phyloP scores from a whole-genome alignment of 768 basidiomycete genomes.

The Kwoniella dejecticola region DNA sequence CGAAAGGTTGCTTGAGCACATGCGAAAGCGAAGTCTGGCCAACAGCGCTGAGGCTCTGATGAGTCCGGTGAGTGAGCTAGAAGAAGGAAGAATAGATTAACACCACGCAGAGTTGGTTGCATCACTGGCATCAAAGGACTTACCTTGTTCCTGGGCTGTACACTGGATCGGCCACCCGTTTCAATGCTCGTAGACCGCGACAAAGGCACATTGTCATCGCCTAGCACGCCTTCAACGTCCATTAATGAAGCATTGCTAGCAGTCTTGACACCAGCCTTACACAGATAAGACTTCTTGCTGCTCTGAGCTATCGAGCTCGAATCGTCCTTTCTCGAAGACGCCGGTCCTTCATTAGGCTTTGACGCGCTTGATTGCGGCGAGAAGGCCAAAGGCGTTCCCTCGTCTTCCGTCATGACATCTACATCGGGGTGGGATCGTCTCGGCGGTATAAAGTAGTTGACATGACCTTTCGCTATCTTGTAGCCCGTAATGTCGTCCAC shows the following conservation, averaged over 20 bases:
- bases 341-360: not conserved
- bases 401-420: slow-evolving; percentile 12
- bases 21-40: slow-evolving; percentile 25
- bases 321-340: slow-evolving; percentile 9
- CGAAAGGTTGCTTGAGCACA: slow-evolving; percentile 33
- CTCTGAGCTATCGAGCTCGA: slow-evolving; percentile 20
- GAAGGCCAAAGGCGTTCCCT: not conserved
- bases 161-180: slow-evolving; percentile 1
- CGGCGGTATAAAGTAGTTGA: slow-evolving; percentile 50
- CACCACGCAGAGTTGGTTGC: too few relatives aligned
- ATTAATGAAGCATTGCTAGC: slow-evolving; percentile 22
- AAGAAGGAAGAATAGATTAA: too few relatives aligned
- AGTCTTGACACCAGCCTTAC: slow-evolving; percentile 8
- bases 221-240: slow-evolving; percentile 17
- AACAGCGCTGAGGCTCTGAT: slow-evolving; percentile 30
- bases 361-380: not conserved
- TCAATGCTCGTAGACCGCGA: slow-evolving; percentile 26
- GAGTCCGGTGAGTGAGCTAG: slow-evolving; percentile 28
- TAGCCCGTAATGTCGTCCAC: slow-evolving; percentile 42
- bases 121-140: too few relatives aligned
- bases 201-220: slow-evolving; percentile 14
- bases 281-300: slow-evolving; percentile 3
- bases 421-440: slow-evolving; percentile 6
- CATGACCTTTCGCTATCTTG: slow-evolving; percentile 36
- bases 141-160: not conserved